These are phyloP conservation scores for Kingdonia uniflora DNA, from an alignment of 164 flowering plant species.

Conservation along the genomic window DNA sequence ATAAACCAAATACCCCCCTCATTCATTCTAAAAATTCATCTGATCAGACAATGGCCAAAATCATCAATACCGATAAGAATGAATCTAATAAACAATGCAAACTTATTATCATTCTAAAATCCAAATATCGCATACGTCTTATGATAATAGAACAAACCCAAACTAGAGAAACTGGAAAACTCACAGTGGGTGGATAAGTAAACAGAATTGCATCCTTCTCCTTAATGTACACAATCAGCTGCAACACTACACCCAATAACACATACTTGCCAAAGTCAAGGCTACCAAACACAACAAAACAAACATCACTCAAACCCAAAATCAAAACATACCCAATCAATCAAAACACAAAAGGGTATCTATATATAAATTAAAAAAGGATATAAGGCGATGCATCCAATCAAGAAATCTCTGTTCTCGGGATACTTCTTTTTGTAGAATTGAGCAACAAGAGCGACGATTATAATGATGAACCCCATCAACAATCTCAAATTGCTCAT, in stretches of 20 bases:
- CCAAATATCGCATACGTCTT: no score
- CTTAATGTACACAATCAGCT: conserved; percentile 65
- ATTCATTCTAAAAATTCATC: no score
- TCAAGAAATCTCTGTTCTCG: conserved; percentile 59
- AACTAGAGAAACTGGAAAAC: conserved; percentile 2
- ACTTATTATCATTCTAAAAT: no score
- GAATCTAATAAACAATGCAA: no score
- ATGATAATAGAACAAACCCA: background rate
- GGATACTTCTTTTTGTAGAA: conserved; percentile 94
- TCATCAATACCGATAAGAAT: no score
- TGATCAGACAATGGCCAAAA: no score
- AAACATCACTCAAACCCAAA: background rate
- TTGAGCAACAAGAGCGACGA: conserved; percentile 77
- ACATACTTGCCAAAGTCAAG: conserved; percentile 70
- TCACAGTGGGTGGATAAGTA: conserved; percentile 72
- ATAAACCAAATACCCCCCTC: no score
- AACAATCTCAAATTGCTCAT: conserved; percentile 67
- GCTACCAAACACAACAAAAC: conserved; percentile 18
- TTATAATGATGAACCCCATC: conserved; percentile 54
- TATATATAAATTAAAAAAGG: conserved; percentile 42
- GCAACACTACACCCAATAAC: conserved; percentile 51
- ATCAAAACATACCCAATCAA: background rate
- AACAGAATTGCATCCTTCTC: conserved; percentile 84
- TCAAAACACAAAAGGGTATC: background rate
- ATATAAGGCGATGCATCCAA: conserved; percentile 81